Conservation (phyloP, 176 grass and related monocot species). For the Puccinellia tenuiflora region DNA sequence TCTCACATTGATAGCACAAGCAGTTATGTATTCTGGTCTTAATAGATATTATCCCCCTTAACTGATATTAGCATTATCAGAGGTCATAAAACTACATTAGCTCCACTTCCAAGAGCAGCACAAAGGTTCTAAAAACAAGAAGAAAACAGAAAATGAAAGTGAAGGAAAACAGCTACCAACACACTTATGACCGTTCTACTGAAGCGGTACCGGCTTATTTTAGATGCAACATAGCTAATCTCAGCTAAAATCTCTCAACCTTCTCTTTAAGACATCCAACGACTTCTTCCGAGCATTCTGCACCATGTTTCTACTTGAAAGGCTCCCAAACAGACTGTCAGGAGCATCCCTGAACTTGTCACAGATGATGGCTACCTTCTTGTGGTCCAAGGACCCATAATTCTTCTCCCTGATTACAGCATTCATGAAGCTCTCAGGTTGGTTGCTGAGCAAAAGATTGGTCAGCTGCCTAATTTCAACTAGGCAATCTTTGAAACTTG, state of each 20-base stretch:
- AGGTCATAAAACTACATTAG: background rate
- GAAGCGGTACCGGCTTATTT: background rate
- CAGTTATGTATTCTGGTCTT: background rate
- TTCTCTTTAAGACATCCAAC: slow-evolving; percentile 85
- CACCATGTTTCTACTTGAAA: slow-evolving; percentile 57
- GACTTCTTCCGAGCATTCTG: slow-evolving; percentile 84
- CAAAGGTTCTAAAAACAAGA: background rate
- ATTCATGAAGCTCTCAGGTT: background rate
- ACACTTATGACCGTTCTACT: background rate
- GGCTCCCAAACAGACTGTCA: slow-evolving; percentile 76
- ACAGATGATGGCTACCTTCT: slow-evolving; percentile 10
- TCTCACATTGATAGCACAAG: background rate
- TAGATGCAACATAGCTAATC: background rate
- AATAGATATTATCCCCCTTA: background rate
- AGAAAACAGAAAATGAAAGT: background rate
- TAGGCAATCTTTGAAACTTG: slow-evolving; percentile 8
- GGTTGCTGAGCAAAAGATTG: slow-evolving; percentile 8
- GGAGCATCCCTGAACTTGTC: slow-evolving; percentile 46
- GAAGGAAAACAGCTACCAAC: background rate
- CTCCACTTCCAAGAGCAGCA: background rate
- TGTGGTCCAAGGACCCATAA: slow-evolving; percentile 2
- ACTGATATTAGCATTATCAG: background rate
- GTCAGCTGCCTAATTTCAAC: slow-evolving; percentile 5
- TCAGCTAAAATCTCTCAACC: slow-evolving; percentile 93
- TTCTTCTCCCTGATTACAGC: background rate